Evolutionary conservation across 1,284 basidiomycete species (phyloP), one percentile per base, ranked within the genome.

Genomic region (Rhodotorula mucilaginosa): DNA sequence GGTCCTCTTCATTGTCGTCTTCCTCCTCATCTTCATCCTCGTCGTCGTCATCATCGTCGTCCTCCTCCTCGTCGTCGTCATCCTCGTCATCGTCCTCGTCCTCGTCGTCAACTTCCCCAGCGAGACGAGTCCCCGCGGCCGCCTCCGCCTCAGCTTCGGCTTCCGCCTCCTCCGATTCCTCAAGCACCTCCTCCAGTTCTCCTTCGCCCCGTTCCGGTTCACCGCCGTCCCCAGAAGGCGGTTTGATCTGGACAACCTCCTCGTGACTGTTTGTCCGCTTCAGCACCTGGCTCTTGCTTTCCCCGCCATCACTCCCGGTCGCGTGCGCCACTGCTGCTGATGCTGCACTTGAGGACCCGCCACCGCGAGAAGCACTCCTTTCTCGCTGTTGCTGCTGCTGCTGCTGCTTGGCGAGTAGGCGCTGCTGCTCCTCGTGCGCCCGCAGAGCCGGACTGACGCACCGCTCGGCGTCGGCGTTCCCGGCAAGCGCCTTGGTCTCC

Each of bases 381-480:
- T 67, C 65, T 4, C 67, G 52, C 52, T 44, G 39, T 44, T 44
- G 39, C 12, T 44, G 39, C 12, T 39, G 39, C 8, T 44, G 39
- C 10, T 44, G 39, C 12, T 34, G n/a, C 34, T 39, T 16, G 54
- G 13, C 26, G 54, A 26, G n/a, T 2, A 26, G 8, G 13, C 26
- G 54, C 29, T 56, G 54, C 54, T 56, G 54, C 26, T 56, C 54
- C 54, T 56, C 61, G 44, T 65, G 61, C 39, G 68, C 65, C n/a
- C 54, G 51, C 19, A 67, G 23, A 34, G 68, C 68, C 3, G 71
- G 68, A 18, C 57, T 58, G n/a, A 73, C 71, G 8, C 65, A 63
- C 31, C 68, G 49, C 62, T 67, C 65, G 19, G 71, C 71, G n/a
- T 70, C 71, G 13, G 47, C 54, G 47, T 69, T 70, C 8, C 68